Percentiles rank a stretch among this genome's conserved stretches.
Evolutionary conservation across 1,139 yeast species (phyloP).

Genomic region (Candida sanyaensis): DNA sequence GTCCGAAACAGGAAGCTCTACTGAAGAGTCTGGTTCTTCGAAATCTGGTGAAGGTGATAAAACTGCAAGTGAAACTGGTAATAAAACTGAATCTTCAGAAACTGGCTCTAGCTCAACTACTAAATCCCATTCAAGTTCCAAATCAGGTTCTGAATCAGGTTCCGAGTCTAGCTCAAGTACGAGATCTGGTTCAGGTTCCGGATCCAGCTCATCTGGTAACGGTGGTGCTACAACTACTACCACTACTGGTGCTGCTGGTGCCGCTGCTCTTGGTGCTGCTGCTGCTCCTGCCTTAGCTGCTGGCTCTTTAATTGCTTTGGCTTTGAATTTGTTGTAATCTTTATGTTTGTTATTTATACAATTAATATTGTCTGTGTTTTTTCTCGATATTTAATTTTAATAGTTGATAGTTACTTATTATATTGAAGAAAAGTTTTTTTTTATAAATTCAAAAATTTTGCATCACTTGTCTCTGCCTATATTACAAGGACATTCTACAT

Average conservation of each 20-base stretch:
- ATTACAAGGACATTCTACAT: no score
- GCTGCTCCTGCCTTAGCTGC: constrained; percentile 1
- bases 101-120: neutral
- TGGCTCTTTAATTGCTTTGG: constrained; percentile 4
- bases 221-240: constrained; percentile 1
- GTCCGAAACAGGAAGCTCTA: constrained; percentile 8
- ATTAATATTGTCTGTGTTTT: neutral
- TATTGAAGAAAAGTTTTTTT: no score
- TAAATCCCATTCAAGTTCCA: neutral
- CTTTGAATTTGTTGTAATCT: constrained; percentile 3
- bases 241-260: neutral
- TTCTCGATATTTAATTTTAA: neutral
- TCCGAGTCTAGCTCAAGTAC: constrained; percentile 7
- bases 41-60: constrained; percentile 12
- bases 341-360: neutral
- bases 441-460: no score
- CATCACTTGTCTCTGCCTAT: no score
- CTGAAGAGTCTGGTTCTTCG: constrained; percentile 7
- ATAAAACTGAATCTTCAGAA: constrained; percentile 5
- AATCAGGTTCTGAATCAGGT: no score
- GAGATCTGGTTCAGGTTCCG: constrained; percentile 8
- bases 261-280: neutral
- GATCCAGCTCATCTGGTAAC: constrained; percentile 1
- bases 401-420: neutral
- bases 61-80: constrained; percentile 12